These are phyloP conservation scores for Globisporangium recalcitrans DNA, from an alignment of 352 stramenopile species.

Conservation along the genomic window DNA sequence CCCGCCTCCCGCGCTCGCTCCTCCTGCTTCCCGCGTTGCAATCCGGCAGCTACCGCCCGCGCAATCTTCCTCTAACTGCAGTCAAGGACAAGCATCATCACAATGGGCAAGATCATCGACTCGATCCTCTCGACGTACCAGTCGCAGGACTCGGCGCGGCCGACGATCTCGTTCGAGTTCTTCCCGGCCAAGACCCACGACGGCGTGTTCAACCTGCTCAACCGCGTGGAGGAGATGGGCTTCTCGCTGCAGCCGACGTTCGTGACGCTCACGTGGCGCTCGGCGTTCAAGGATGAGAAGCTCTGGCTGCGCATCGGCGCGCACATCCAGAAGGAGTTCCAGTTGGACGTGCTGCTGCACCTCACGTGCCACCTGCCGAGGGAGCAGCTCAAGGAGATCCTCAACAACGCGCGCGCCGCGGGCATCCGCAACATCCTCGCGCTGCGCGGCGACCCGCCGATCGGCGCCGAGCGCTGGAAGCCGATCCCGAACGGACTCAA, in stretches of 20 bases:
- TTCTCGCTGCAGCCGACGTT: slow-evolving; percentile 81
- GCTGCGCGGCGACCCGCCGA: slow-evolving; percentile 94
- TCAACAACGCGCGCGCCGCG: slow-evolving; percentile 58
- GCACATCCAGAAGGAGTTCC: slow-evolving; percentile 86
- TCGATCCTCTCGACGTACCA: slow-evolving; percentile 56
- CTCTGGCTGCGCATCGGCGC: slow-evolving; percentile 87
- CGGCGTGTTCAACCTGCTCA: slow-evolving; percentile 80
- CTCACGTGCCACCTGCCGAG: slow-evolving; percentile 73
- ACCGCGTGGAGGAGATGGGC: slow-evolving; percentile 85
- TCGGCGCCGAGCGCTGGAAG: slow-evolving; percentile 85
- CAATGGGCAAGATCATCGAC: slow-evolving; percentile 83
- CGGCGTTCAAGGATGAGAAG: slow-evolving; percentile 84
- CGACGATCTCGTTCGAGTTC: slow-evolving; percentile 84
- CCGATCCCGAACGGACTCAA: slow-evolving; percentile 86
- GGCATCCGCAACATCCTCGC: slow-evolving; percentile 98
- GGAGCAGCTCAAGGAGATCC: slow-evolving; percentile 57
- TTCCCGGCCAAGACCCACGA: slow-evolving; percentile 86
- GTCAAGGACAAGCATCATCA: not conserved
- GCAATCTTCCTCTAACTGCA: not conserved
- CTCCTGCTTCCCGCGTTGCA: not conserved
- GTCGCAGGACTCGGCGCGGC: slow-evolving; percentile 30
- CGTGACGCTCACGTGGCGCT: slow-evolving; percentile 88
- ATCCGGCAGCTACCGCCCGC: not conserved
- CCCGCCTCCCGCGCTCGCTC: not conserved
- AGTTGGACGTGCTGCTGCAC: slow-evolving; percentile 77